Conservation (phyloP, 768 basidiomycete species). For the Clitopilus hobsonii region DNA sequence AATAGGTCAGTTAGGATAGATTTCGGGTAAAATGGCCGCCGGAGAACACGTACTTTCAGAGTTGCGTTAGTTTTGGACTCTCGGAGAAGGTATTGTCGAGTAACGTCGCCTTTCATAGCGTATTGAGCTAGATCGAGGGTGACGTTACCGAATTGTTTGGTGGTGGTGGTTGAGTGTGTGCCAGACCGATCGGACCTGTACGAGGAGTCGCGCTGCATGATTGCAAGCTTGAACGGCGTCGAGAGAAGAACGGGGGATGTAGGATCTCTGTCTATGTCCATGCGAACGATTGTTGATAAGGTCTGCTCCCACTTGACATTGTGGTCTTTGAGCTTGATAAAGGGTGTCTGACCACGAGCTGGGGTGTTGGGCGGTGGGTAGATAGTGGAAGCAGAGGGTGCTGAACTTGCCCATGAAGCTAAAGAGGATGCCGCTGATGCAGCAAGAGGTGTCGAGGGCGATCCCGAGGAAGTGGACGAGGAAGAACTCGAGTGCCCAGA, state of each 20-base stretch:
- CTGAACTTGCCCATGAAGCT: background rate
- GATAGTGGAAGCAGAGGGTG: constrained; percentile 9
- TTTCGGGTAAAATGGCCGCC: background rate
- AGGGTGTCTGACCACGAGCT: constrained; percentile 58
- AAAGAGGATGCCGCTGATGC: constrained; percentile 7
- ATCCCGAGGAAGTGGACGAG: constrained; percentile 1
- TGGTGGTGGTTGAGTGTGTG: constrained; percentile 1
- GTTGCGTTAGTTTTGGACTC: constrained; percentile 80
- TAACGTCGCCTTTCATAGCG: constrained; percentile 52
- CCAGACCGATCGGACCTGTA: constrained; percentile 5
- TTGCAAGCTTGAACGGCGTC: constrained; percentile 62
- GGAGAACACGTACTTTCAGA: constrained; percentile 51
- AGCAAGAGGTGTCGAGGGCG: constrained; percentile 5
- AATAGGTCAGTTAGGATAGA: background rate
- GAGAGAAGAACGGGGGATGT: constrained; percentile 38
- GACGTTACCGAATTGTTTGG: constrained; percentile 50
- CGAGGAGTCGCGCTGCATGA: constrained; percentile 61
- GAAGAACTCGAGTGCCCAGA: constrained; percentile 4
- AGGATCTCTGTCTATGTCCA: constrained; percentile 51
- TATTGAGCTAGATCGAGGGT: constrained; percentile 76
- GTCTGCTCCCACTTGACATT: constrained; percentile 57
- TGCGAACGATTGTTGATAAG: constrained; percentile 52
- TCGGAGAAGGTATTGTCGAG: constrained; percentile 60
- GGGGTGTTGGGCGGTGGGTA: constrained; percentile 19
- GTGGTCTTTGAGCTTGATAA: constrained; percentile 58